Percentiles rank a stretch among this genome's conserved stretches.
These are phyloP conservation scores for Sugiyamaella grinbergsii DNA, from an alignment of 1,139 yeast species.

Conservation along the genomic window DNA sequence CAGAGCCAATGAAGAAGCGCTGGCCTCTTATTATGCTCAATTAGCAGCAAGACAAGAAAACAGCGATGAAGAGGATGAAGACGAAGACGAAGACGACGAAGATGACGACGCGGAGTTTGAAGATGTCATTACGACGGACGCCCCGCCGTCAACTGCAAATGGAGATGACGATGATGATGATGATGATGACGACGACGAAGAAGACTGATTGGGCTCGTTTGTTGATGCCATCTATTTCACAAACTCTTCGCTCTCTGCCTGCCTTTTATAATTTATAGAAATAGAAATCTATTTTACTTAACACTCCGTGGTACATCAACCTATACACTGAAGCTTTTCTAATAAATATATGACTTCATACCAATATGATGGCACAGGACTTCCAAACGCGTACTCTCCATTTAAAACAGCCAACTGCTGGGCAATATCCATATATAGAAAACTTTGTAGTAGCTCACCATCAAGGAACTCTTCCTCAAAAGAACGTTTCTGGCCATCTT, in stretches of 20 bases:
- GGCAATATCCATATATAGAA: constrained; percentile 6
- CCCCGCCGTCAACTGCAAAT: constrained; percentile 10
- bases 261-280: background rate
- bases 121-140: constrained; percentile 45
- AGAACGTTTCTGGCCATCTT: background rate
- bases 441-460: constrained; percentile 14
- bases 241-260: background rate
- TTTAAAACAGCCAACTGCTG: constrained; percentile 3
- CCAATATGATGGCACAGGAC: background rate
- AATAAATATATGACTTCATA: constrained; percentile 6
- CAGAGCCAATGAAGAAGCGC: constrained; percentile 60
- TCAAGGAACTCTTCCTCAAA: constrained; percentile 1
- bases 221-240: background rate
- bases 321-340: constrained; percentile 9
- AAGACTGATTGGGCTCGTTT: background rate
- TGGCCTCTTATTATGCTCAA: constrained; percentile 77
- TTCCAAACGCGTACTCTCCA: constrained; percentile 1
- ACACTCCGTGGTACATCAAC: background rate
- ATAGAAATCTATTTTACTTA: background rate
- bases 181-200: constrained; percentile 18
- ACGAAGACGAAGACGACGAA: constrained; percentile 54
- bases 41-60: constrained; percentile 64
- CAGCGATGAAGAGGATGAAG: constrained; percentile 51
- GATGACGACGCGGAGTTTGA: constrained; percentile 64
- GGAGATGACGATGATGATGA: constrained; percentile 39